Percentiles rank a stretch among this genome's conserved stretches.
Evolutionary conservation across 345 rosid genomes (phyloP).

Genomic region (Moricandia arvensis): DNA sequence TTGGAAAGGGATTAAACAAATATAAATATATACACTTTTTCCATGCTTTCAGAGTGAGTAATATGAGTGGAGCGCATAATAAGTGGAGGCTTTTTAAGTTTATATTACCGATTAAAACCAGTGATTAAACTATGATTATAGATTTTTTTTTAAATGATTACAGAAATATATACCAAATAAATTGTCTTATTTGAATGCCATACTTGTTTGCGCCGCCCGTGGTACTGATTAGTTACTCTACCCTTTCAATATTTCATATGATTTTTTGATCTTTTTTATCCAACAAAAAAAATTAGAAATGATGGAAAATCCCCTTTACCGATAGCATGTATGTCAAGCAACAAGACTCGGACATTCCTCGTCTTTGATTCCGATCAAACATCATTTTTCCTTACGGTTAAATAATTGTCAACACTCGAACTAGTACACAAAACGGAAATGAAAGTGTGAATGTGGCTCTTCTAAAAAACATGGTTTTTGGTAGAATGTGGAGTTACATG

Average conservation of each 20-base stretch:
- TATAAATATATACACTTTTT: conserved; percentile 1
- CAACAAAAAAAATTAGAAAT: neutral
- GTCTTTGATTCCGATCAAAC: neutral
- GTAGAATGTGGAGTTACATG: no score
- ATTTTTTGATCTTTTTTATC: neutral
- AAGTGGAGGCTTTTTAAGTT: conserved; percentile 24
- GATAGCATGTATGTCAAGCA: neutral
- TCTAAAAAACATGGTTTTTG: neutral
- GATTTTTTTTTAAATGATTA: neutral
- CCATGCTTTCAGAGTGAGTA: conserved; percentile 13
- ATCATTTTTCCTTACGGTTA: neutral
- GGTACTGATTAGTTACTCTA: conserved; percentile 4
- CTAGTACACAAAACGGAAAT: neutral
- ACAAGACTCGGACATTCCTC: conserved; percentile 11
- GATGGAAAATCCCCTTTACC: neutral
- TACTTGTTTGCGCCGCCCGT: conserved; percentile 33
- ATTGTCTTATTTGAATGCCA: conserved; percentile 25
- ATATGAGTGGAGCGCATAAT: conserved; percentile 20
- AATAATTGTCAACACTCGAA: neutral
- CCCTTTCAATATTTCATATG: neutral
- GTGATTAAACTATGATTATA: conserved; percentile 30
- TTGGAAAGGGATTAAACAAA: conserved; percentile 20
- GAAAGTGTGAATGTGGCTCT: neutral
- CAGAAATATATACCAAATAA: neutral
- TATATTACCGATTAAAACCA: conserved; percentile 16